Conservation (phyloP, 352 stramenopile species). For the Pythium utonaiense region DNA sequence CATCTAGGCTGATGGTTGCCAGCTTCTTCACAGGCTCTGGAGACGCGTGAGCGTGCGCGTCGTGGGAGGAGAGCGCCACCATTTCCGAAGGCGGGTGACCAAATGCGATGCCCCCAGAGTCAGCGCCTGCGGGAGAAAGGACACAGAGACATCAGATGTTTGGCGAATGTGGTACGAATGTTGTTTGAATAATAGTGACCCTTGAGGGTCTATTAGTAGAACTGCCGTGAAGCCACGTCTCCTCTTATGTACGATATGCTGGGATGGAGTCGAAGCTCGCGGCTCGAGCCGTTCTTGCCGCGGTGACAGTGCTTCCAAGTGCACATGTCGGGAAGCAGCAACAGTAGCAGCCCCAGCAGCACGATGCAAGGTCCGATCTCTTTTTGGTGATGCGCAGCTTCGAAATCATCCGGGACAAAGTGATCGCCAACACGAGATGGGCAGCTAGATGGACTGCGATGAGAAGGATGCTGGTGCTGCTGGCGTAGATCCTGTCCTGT, state of each 20-base stretch:
- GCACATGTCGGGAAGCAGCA: neutral
- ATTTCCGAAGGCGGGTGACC: neutral
- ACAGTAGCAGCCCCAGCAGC: neutral
- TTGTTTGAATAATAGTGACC: neutral
- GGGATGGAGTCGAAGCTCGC: neutral
- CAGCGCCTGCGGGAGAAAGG: constrained; percentile 4
- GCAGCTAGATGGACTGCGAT: neutral
- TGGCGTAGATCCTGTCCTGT: neutral
- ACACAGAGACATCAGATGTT: neutral
- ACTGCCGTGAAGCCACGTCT: neutral
- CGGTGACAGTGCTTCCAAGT: neutral
- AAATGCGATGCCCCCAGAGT: neutral
- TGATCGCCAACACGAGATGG: neutral
- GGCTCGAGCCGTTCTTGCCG: neutral
- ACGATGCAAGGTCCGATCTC: neutral
- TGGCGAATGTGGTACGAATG: neutral
- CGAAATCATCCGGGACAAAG: neutral
- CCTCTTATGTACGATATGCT: neutral
- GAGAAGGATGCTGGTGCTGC: neutral
- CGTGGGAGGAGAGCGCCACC: constrained; percentile 5
- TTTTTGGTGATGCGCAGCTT: neutral
- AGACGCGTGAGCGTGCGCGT: neutral
- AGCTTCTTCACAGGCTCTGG: constrained; percentile 1
- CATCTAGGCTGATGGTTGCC: constrained; percentile 6
- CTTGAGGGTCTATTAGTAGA: neutral